phyloP scores from a whole-genome alignment of 768 basidiomycete genomes.

The Suillus americanus region DNA sequence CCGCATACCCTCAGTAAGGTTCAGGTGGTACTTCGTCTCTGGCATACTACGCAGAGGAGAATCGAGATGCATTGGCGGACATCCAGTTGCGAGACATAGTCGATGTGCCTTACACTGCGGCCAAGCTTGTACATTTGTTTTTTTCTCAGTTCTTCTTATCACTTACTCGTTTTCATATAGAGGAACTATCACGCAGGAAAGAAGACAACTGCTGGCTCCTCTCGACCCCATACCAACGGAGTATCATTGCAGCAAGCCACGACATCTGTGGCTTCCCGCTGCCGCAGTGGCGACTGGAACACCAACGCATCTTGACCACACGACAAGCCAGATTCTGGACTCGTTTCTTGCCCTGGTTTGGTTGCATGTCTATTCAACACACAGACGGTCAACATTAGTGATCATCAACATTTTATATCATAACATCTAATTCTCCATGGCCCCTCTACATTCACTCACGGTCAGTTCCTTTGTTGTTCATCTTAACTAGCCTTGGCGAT shows the following conservation, averaged over 20 bases:
- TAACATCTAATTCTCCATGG: too few species aligned
- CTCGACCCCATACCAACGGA: not conserved
- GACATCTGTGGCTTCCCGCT: not conserved
- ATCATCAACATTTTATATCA: too few species aligned
- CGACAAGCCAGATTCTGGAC: not conserved
- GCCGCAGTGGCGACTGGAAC: not conserved
- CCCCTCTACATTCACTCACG: not conserved
- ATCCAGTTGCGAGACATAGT: not conserved
- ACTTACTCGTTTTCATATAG: not conserved
- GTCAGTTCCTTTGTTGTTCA: not conserved
- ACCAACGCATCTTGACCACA: not conserved
- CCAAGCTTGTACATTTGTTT: not conserved
- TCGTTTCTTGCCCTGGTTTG: not conserved
- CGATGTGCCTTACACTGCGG: not conserved
- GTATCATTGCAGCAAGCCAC: not conserved
- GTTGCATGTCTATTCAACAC: not conserved
- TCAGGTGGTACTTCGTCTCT: not conserved
- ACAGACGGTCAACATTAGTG: not conserved
- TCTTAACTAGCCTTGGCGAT: not conserved
- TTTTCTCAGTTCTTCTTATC: not conserved
- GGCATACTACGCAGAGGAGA: not conserved
- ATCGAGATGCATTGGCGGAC: not conserved
- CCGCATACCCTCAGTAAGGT: not conserved
- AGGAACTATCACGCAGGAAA: not conserved
- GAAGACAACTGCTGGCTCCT: not conserved